These are phyloP conservation scores for Paramecium biaurelia DNA, from an alignment of 73 alveolate species.

Conservation along the genomic window DNA sequence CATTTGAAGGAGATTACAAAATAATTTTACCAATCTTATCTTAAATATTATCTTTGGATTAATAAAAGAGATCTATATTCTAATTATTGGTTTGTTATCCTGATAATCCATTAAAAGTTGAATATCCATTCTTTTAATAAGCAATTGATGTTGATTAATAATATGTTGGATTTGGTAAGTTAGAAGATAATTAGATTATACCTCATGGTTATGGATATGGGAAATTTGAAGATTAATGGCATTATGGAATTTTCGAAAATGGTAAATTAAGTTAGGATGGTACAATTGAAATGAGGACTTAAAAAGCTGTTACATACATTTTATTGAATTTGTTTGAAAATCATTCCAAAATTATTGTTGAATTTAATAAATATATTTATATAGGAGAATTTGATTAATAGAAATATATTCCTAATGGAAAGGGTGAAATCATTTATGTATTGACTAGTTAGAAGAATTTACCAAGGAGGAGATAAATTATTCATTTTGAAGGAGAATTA, in stretches of 20 bases:
- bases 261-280: neutral
- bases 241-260: neutral
- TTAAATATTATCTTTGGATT: neutral
- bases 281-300: neutral
- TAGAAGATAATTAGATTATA: neutral
- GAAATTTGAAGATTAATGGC: neutral
- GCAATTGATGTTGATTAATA: neutral
- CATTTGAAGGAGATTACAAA: neutral
- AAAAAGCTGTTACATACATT: neutral
- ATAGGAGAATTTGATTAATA: neutral
- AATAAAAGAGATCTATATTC: neutral
- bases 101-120: neutral
- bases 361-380: neutral
- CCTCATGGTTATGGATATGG: neutral
- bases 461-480: neutral
- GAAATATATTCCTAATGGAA: neutral
- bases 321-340: neutral
- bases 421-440: neutral
- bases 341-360: neutral
- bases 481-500: neutral
- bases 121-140: neutral
- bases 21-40: neutral
- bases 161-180: constrained; percentile 10
- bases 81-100: neutral
- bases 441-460: neutral